Evolutionary conservation across 768 basidiomycete species (phyloP), one percentile per base, ranked within the genome.

Genomic region (Punctularia strigosozonata): DNA sequence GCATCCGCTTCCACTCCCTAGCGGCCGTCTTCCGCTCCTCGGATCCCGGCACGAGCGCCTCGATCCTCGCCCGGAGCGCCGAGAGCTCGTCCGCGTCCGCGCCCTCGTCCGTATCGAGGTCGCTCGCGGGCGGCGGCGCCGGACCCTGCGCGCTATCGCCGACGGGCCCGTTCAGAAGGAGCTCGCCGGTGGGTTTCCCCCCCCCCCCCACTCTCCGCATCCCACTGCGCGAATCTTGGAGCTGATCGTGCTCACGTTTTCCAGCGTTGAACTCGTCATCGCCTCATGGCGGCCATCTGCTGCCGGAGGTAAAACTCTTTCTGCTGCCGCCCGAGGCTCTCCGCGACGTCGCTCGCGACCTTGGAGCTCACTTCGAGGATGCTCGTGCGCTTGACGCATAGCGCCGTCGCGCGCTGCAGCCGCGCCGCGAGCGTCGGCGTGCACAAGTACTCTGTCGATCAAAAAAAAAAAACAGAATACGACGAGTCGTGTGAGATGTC

Each of bases 271-370:
- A n/a, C n/a, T n/a, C n/a, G n/a, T n/a, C n/a, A n/a, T n/a, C n/a
- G 73, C 40, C 84, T 77, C 36, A 86, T 87, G 15, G 81, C 83
- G 2, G 80, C 73, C 12, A 85, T 73, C 48, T 88, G 86, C 47
- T 88, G 86, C 18, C 83, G 76, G 3, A 89, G 68, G 63, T 86
- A 88, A 50, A 80, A 81, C 43, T 87, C 86, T 50, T 88, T 88
- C 58, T 89, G 86, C 49, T 88, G 86, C 41, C 83, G 86, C 19
- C 81, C 83, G n/a, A 88, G 68, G 4, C 77, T 77, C 53, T 89
- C 85, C 45, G 85, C 83, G 8, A 89, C 80, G 17, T 81, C 77
- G 22, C 73, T 71, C 4, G 82, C 77, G 37, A 89, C 84, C 63
- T 83, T 87, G 53, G 77, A 75, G 13, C 80, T 75, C 0, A 89